phyloP scores from a whole-genome alignment of 2,329 filamentous ascomycete species.

The Talaromyces sp. region DNA sequence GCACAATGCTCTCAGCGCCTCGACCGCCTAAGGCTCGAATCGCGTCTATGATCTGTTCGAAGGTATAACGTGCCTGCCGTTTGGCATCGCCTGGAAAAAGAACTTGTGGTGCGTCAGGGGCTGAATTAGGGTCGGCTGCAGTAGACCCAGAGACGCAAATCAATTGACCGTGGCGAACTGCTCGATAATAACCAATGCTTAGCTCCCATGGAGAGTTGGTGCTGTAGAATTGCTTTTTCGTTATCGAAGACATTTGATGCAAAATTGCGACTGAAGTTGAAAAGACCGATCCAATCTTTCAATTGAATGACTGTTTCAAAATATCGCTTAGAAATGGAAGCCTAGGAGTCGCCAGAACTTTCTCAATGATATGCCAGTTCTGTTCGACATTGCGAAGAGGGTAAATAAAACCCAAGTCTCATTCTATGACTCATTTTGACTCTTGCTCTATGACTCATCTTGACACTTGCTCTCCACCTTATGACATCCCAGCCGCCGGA shows the following conservation, averaged over 20 bases:
- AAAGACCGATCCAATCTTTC: not conserved
- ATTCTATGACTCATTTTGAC: not conserved
- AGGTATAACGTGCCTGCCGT: conserved; percentile 29
- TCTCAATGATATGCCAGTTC: not conserved
- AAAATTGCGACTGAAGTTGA: not conserved
- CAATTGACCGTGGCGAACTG: conserved; percentile 33
- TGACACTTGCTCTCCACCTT: not conserved
- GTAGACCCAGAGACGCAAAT: conserved; percentile 42
- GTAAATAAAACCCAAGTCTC: not conserved
- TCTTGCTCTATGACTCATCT: too few relatives aligned
- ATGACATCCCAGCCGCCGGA: not conserved
- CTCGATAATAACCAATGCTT: conserved; percentile 38
- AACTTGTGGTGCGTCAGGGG: conserved; percentile 27
- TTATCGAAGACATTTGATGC: not conserved
- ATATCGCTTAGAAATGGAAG: not conserved
- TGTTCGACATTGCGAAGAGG: not conserved
- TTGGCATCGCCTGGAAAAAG: conserved; percentile 31
- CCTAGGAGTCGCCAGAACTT: not conserved
- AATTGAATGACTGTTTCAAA: not conserved
- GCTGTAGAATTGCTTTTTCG: conserved; percentile 27
- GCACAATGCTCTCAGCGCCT: conserved; percentile 32
- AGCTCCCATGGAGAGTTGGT: conserved; percentile 38
- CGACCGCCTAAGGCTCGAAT: conserved; percentile 32
- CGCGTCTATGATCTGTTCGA: conserved; percentile 30
- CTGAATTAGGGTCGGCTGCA: conserved; percentile 32